Base-by-base conservation (phyloP, 768 basidiomycete species). In the Podaxis rugospora region DNA sequence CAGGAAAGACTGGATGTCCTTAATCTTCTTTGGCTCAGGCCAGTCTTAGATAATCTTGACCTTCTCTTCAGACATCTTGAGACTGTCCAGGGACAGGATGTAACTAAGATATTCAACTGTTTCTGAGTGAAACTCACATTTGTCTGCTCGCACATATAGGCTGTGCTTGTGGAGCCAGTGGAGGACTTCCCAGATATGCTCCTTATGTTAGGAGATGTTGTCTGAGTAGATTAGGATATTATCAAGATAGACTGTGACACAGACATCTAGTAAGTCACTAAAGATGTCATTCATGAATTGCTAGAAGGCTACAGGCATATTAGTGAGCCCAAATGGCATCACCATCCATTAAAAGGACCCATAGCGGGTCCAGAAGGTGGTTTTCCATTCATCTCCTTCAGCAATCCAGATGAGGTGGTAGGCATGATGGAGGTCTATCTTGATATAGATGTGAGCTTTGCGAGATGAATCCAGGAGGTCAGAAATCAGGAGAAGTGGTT, bases 371-470 rank as follows among this genome's bases (percentile, higher is more conserved):
- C 65, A 2, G 47, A 62, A 62, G 3, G 55, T 32, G 1, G 78
- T 79, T 61, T 80, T 80, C 72, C 71, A 75, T 66, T 79, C 69
- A 50, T 79, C 67, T 0, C 75, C 75, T 13, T 70, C 66, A 3
- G 66, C 64, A 44, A 81, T 73, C 0, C 71, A 64, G n/a, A 80
- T 58, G 3, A 71, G 69, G 57, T 75, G 69, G 57, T 73, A 80
- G 1, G 72, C 71, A 35, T 66, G 55, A n/a, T 68, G 64, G 10
- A 80, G 70, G 58, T 80, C 72, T 51, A 80, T 68, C 13, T 67
- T 63, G 1, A 68, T 66, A 44, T 71, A 75, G 2, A 70, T 32
- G 61, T 62, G 61, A 40, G 67, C 68, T 3, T 67, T 66, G 35
- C 62, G 62, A 1, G 69, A 60, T 23, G 39, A 58, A 21, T 75